phyloP scores from a whole-genome alignment of 495 filamentous ascomycete genomes.

The Aspergillus coremiiformis region DNA sequence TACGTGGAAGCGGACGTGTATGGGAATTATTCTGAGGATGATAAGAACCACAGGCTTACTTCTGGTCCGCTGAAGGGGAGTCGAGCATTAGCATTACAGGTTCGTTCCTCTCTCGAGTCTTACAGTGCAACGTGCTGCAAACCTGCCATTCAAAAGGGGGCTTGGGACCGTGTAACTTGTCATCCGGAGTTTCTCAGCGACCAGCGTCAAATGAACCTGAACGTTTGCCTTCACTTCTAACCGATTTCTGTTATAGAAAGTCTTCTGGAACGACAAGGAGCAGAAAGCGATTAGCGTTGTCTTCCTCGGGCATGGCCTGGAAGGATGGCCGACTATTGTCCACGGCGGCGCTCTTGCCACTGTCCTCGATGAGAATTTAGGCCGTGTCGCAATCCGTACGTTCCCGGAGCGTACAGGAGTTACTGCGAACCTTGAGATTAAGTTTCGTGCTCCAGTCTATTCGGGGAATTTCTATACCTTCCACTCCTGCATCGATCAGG shows the following conservation, averaged over 20 bases:
- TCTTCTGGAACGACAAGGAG: constrained; percentile 47
- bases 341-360: constrained; percentile 72
- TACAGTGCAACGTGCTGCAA: not conserved
- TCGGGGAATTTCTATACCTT: constrained; percentile 59
- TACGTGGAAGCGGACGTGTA: constrained; percentile 52
- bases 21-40: constrained; percentile 34
- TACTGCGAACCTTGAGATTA: constrained; percentile 58
- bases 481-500: constrained; percentile 39
- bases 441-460: constrained; percentile 52
- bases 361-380: constrained; percentile 57
- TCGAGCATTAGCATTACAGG: constrained; percentile 38
- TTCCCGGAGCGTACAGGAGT: constrained; percentile 44
- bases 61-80: constrained; percentile 36
- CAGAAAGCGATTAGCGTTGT: constrained; percentile 47
- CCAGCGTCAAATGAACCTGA: constrained; percentile 9
- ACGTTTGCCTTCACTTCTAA: constrained; percentile 15
- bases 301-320: constrained; percentile 53
- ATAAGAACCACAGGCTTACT: constrained; percentile 29
- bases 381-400: constrained; percentile 33
- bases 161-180: not conserved
- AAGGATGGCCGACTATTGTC: constrained; percentile 69
- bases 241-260: constrained; percentile 24
- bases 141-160: not conserved
- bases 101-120: constrained; percentile 10
- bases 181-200: constrained; percentile 9